These are phyloP conservation scores for Conticribra guillardii DNA, from an alignment of 108 stramenopile species.

Conservation along the genomic window DNA sequence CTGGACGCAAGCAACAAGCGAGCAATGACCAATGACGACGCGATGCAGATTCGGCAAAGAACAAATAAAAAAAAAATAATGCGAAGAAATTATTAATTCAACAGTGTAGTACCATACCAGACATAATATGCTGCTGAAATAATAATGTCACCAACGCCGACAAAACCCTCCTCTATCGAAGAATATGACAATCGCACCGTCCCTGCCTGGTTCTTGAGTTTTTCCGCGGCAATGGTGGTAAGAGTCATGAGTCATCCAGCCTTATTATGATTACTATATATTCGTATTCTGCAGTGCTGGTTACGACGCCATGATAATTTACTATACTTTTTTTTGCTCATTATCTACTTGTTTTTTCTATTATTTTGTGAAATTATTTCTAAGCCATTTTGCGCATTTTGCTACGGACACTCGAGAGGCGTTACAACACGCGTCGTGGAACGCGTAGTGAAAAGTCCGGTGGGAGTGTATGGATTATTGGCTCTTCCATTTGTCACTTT, in stretches of 20 bases:
- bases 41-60: no score
- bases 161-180: slow-evolving; percentile 14
- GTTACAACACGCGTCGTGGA: slow-evolving; percentile 70
- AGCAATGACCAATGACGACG: no score
- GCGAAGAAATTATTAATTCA: not conserved
- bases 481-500: slow-evolving; percentile 80
- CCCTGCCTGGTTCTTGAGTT: slow-evolving; percentile 61
- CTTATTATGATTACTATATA: no score
- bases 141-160: no score
- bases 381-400: slow-evolving; percentile 80
- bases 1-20: no score
- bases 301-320: no score
- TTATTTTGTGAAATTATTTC: not conserved
- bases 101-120: no score
- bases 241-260: no score
- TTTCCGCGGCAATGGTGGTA: slow-evolving; percentile 76
- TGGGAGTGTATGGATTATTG: slow-evolving; percentile 83
- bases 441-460: slow-evolving; percentile 67
- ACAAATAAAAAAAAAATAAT: not conserved
- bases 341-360: not conserved
- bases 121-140: no score
- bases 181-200: slow-evolving; percentile 29
- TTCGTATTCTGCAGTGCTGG: no score
- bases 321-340: no score
- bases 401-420: slow-evolving; percentile 76